phyloP scores from a whole-genome alignment of 225 moss, liverwort and hornwort genomes.

The Neckera pumila region DNA sequence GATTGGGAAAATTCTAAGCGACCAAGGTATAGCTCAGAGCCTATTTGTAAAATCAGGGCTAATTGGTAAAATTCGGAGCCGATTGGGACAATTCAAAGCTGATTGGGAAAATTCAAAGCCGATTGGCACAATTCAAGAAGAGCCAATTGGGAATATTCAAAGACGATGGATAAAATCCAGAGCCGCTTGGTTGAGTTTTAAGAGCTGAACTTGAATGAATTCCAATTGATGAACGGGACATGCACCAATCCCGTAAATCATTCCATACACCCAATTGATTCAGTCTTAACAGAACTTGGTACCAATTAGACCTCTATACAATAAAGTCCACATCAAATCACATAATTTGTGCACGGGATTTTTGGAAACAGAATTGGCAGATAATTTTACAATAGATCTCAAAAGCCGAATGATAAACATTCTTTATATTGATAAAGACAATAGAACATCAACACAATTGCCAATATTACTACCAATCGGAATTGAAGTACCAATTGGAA shows the following conservation, averaged over 20 bases:
- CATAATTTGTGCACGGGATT: not conserved
- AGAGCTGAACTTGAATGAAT: not conserved
- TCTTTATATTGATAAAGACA: not conserved
- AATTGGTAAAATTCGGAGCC: no score
- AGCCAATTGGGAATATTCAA: no score
- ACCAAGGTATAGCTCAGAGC: no score
- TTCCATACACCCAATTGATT: not conserved
- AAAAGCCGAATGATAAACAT: not conserved
- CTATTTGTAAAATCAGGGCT: no score
- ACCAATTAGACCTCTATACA: not conserved
- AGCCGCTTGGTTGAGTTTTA: not conserved
- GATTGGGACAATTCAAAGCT: no score
- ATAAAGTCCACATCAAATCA: not conserved
- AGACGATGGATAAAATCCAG: no score
- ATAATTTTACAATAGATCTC: not conserved
- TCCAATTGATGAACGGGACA: not conserved
- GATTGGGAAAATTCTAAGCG: no score
- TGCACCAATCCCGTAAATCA: not conserved
- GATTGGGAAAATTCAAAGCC: no score
- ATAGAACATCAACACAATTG: not conserved
- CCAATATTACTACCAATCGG: not conserved
- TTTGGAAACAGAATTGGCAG: not conserved
- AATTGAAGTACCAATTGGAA: no score
- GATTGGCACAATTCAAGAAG: no score
- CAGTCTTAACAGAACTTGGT: not conserved